Evolutionary conservation across 108 stramenopile genomes (phyloP).

Genomic region (Phaeodactylum tricornutum): DNA sequence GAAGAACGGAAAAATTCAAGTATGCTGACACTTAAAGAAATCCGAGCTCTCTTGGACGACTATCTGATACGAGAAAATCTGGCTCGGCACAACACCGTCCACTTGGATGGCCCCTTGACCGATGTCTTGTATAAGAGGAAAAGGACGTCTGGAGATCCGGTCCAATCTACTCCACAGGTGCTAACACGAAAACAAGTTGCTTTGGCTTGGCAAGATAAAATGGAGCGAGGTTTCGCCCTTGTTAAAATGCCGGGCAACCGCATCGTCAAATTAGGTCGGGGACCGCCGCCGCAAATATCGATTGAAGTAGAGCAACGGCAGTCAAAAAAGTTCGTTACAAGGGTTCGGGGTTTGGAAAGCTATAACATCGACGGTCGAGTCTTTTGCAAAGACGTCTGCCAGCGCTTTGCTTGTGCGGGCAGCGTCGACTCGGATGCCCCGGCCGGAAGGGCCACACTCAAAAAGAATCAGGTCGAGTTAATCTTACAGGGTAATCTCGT

Average conservation of each 20-base stretch:
- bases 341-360: conserved; percentile 63
- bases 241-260: conserved; percentile 71
- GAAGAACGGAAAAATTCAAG: conserved; percentile 69
- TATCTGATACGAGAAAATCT: conserved; percentile 53
- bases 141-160: conserved; percentile 11
- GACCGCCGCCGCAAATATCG: conserved; percentile 42
- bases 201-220: conserved; percentile 30
- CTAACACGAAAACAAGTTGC: conserved; percentile 52
- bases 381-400: conserved; percentile 46
- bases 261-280: conserved; percentile 38
- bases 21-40: conserved; percentile 63
- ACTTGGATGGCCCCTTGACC: conserved; percentile 68
- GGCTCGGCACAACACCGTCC: conserved; percentile 12
- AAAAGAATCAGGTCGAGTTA: conserved; percentile 36
- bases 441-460: conserved; percentile 40
- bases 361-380: conserved; percentile 45
- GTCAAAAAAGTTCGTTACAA: conserved; percentile 61
- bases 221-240: conserved; percentile 55
- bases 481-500: conserved; percentile 66
- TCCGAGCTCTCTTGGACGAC: conserved; percentile 41
- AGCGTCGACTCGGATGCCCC: conserved; percentile 42
- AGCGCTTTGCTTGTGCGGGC: conserved; percentile 59
- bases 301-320: conserved; percentile 61
- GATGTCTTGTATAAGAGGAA: conserved; percentile 56
- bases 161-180: conserved; percentile 14